Evolutionary conservation across 2,329 filamentous ascomycete genomes (phyloP), one percentile per base, ranked within the genome.

Genomic region (Monilinia vaccinii-corymbosi): DNA sequence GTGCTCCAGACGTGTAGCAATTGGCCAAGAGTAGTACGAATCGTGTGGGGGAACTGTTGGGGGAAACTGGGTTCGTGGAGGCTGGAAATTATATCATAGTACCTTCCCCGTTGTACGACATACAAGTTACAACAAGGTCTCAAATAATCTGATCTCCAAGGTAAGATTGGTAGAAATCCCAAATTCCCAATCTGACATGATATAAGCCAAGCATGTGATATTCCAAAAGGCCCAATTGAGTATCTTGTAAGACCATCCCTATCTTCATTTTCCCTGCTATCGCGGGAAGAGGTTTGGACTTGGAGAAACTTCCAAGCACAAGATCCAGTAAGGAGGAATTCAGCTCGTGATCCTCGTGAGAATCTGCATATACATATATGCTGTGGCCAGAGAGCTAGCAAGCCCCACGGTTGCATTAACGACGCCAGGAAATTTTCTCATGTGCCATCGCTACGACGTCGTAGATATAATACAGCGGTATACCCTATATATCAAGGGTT

Each of bases 341-440:
- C 56, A 52, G 56, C 47, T 44, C 46, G 44, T 44, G n/a, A 34
- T 42, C 45, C 56, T 52, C 46, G 46, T 58, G 56, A 45, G 56
- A 34, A 51, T 52, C 46, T 52, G 56, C 56, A 58, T 51, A 58
- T 40, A 51, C 13, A 52, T 50, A 58, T 58, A 58, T 58, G 46
- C 16, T 52, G 38, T 50, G 46, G 36, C 36, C 25, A 44, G 18
- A 50, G 32, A 44, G 31, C 46, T 40, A 38, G 25, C 36, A 42
- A 36, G 56, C 46, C 47, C 56, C 46, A 44, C 47, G 34, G 36
- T 21, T 58, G 56, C 56, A 52, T 34, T 14, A 32, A 52, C 16
- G 16, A 40, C 56, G 53, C 28, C 46, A 58, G 36, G 47, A 44
- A 58, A 28, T 28, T 36, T 52, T 45, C 34, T 23, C n/a, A 23